These are phyloP conservation scores for Curvularia verruculosa DNA, from an alignment of 2,329 filamentous ascomycete genomes.

Conservation along the genomic window DNA sequence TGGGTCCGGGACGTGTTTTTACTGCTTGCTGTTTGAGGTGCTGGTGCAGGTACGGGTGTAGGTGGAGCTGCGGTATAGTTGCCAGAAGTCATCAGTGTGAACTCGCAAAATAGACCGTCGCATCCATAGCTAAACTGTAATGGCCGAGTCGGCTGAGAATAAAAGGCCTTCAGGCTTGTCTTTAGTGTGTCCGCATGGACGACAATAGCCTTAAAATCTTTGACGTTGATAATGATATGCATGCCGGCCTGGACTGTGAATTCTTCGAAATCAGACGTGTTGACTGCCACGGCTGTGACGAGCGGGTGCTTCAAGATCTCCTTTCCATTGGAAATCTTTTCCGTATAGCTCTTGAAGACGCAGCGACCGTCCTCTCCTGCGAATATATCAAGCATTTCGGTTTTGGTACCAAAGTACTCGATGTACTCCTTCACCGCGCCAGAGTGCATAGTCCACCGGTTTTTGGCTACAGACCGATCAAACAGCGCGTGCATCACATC, in stretches of 20 bases:
- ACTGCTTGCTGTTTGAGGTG: slow-evolving; percentile 28
- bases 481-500: slow-evolving; percentile 80
- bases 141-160: slow-evolving; percentile 73
- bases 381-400: slow-evolving; percentile 80
- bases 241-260: slow-evolving; percentile 76
- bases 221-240: slow-evolving; percentile 81
- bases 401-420: slow-evolving; percentile 80
- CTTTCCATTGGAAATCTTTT: slow-evolving; percentile 74
- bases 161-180: slow-evolving; percentile 69
- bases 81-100: slow-evolving; percentile 82
- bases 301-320: slow-evolving; percentile 80
- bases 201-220: slow-evolving; percentile 81
- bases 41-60: slow-evolving; percentile 20
- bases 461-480: slow-evolving; percentile 67
- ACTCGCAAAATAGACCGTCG: slow-evolving; percentile 74
- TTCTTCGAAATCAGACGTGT: slow-evolving; percentile 76
- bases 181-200: slow-evolving; percentile 74
- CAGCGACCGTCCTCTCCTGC: slow-evolving; percentile 68
- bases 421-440: slow-evolving; percentile 74
- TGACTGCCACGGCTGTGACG: slow-evolving; percentile 78
- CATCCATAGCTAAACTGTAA: slow-evolving; percentile 74
- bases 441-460: slow-evolving; percentile 75
- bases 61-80: slow-evolving; percentile 57
- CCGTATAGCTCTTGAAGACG: slow-evolving; percentile 81
- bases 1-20: slow-evolving; percentile 41